Conservation (phyloP, 441 rosid genomes). For the Erodium moschatum region DNA sequence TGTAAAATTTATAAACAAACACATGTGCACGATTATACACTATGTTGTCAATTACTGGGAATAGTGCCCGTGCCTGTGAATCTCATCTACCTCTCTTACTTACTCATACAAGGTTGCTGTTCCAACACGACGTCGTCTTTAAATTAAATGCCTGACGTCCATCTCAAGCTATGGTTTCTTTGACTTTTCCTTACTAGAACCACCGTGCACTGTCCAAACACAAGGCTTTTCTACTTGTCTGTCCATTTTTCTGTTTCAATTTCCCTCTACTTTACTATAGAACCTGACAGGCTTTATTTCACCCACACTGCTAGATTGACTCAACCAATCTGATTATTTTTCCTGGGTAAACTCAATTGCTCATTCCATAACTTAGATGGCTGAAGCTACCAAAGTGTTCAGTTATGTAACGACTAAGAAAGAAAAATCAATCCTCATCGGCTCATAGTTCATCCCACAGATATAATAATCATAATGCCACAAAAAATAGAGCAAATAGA, state of each 20-base stretch:
- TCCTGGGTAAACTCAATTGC: no score
- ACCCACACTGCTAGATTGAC: no score
- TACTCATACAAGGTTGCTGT: neutral
- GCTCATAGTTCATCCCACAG: neutral
- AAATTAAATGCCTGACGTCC: no score
- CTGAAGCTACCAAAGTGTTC: no score
- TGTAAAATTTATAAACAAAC: neutral
- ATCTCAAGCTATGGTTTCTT: neutral
- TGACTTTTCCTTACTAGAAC: neutral
- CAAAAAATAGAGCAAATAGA: neutral
- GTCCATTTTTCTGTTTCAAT: no score
- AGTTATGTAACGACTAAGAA: neutral
- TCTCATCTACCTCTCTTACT: neutral
- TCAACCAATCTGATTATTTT: no score
- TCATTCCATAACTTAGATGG: no score
- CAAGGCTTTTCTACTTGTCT: no score
- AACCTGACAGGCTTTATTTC: no score
- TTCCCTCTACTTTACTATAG: no score
- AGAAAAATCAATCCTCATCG: no score
- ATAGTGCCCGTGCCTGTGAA: neutral
- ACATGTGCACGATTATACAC: neutral
- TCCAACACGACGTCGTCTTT: neutral
- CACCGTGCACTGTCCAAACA: no score
- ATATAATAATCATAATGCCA: neutral
- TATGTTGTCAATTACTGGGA: neutral